Conservation (phyloP, 2,329 filamentous ascomycete species). For the Pseudocercospora eumusae region DNA sequence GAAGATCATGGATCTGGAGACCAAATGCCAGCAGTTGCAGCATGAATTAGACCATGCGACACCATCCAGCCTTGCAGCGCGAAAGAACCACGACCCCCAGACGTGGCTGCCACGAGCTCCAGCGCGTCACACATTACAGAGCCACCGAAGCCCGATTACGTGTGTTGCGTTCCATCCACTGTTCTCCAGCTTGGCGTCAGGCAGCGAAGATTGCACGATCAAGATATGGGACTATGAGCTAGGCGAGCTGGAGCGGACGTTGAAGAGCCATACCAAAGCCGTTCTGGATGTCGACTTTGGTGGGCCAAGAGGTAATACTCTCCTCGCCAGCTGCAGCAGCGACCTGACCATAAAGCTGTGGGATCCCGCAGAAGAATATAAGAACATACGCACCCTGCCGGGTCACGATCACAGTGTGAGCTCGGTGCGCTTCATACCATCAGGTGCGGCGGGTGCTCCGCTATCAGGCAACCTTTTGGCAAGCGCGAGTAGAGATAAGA, state of each 20-base stretch:
- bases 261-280: slow-evolving; percentile 88
- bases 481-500: slow-evolving; percentile 81
- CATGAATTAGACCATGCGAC: slow-evolving; percentile 82
- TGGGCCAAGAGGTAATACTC: slow-evolving; percentile 74
- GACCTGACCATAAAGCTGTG: slow-evolving; percentile 94
- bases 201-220: slow-evolving; percentile 88
- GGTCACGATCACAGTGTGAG: slow-evolving; percentile 93
- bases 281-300: slow-evolving; percentile 90
- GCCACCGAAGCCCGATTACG: slow-evolving; percentile 77
- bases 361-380: slow-evolving; percentile 90
- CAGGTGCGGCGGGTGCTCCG: slow-evolving; percentile 73
- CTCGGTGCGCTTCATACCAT: slow-evolving; percentile 83
- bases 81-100: slow-evolving; percentile 78
- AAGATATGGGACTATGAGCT: slow-evolving; percentile 98
- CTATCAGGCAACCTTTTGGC: slow-evolving; percentile 83
- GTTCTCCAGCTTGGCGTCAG: slow-evolving; percentile 86
- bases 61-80: slow-evolving; percentile 68
- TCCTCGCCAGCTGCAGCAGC: slow-evolving; percentile 81
- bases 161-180: slow-evolving; percentile 91
- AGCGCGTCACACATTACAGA: slow-evolving; percentile 78
- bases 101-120: slow-evolving; percentile 85
- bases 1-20: slow-evolving; percentile 96
- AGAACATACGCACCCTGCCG: slow-evolving; percentile 87
- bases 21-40: slow-evolving; percentile 70
- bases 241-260: slow-evolving; percentile 83